Conservation (phyloP, 768 basidiomycete species). For the Tubosaeta brunneosetosa region DNA sequence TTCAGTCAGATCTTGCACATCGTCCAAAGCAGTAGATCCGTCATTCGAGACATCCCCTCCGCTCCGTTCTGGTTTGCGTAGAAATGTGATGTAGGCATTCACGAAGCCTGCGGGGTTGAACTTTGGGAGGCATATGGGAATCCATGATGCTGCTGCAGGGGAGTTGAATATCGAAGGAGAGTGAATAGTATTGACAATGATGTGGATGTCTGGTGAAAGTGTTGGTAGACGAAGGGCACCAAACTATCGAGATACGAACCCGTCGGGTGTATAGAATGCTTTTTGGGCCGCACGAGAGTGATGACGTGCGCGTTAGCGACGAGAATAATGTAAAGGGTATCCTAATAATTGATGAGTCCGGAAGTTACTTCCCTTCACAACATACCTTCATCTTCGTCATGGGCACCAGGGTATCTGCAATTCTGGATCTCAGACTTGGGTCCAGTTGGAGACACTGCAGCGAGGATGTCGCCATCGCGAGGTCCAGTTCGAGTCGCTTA, state of each 20-base stretch:
- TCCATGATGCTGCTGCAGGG: conserved; percentile 82
- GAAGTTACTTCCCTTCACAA: not conserved
- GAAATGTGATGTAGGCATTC: conserved; percentile 82
- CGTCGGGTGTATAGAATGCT: conserved; percentile 92
- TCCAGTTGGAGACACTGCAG: conserved; percentile 79
- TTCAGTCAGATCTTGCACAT: conserved; percentile 3
- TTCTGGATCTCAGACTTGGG: conserved; percentile 57
- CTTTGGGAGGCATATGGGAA: conserved; percentile 93
- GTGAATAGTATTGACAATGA: conserved; percentile 86
- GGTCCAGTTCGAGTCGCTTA: conserved; percentile 65
- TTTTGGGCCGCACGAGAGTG: conserved; percentile 83
- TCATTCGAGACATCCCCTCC: conserved; percentile 1
- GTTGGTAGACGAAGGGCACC: not conserved
- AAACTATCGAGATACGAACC: conserved; percentile 41
- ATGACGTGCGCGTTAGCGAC: conserved; percentile 73
- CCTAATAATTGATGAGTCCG: conserved; percentile 40
- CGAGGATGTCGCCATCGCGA: conserved; percentile 78
- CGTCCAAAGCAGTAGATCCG: not conserved
- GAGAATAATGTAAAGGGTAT: conserved; percentile 89
- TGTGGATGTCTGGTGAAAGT: conserved; percentile 66
- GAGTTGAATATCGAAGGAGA: conserved; percentile 75
- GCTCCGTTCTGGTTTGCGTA: conserved; percentile 38
- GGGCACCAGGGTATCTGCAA: conserved; percentile 81
- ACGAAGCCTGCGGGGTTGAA: conserved; percentile 88
- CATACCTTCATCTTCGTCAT: conserved; percentile 72